Evolutionary conservation across 352 stramenopile species (phyloP).

Genomic region (Globisporangium heterothallicum): DNA sequence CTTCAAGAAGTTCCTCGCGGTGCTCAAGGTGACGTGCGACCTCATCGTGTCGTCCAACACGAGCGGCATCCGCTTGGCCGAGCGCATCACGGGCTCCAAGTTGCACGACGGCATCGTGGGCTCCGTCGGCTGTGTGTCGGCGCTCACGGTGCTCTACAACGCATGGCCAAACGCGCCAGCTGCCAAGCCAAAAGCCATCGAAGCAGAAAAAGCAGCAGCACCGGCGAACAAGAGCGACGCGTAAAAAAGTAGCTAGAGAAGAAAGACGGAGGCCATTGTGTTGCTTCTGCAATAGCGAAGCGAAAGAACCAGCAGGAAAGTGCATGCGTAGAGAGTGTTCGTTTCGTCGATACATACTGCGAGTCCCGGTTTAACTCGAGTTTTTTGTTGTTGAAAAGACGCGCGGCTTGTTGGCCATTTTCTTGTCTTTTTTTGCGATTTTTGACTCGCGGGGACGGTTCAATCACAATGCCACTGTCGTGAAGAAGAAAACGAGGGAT

Average conservation of each 20-base stretch:
- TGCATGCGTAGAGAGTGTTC: no score
- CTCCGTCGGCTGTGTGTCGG: conserved; percentile 71
- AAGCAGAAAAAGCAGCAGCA: no score
- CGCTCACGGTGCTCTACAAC: conserved; percentile 82
- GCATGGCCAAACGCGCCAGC: conserved; percentile 49
- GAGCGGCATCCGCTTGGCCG: conserved; percentile 60
- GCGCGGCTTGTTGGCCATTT: no score
- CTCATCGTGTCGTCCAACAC: conserved; percentile 86
- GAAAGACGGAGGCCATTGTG: conserved; percentile 6
- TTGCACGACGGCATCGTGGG: conserved; percentile 84
- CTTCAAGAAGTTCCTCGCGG: conserved; percentile 76
- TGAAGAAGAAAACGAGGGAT: no score
- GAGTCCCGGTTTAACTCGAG: no score
- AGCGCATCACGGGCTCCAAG: conserved; percentile 74
- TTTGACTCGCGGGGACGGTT: no score
- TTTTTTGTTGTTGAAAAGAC: no score
- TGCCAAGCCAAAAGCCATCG: conserved; percentile 16
- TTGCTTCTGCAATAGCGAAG: no score
- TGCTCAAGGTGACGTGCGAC: conserved; percentile 83
- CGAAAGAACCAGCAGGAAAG: no score
- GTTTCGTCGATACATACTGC: no score
- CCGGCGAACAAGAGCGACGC: conserved; percentile 11
- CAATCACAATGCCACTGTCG: no score
- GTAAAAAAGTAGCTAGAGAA: not conserved
- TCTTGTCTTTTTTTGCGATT: no score